phyloP scores from a whole-genome alignment of 257 asterid species.

The Misopates orontium region DNA sequence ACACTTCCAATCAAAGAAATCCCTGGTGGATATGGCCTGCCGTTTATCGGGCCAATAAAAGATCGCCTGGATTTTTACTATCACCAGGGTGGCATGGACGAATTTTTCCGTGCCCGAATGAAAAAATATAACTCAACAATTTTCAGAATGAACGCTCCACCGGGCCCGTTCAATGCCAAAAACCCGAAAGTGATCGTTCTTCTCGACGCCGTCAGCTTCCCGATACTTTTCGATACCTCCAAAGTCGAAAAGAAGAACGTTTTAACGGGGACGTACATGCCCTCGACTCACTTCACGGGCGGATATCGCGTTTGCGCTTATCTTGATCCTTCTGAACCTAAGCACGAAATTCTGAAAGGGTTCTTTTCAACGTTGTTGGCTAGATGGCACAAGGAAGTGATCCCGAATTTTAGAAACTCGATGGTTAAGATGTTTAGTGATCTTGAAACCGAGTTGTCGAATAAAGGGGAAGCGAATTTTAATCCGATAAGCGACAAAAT shows the following conservation, averaged over 20 bases:
- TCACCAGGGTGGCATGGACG: conserved; percentile 49
- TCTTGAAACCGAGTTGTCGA: conserved; percentile 30
- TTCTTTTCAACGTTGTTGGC: conserved; percentile 9
- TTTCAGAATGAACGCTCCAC: conserved; percentile 49
- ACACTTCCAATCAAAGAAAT: conserved; percentile 46
- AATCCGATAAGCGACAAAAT: conserved; percentile 30
- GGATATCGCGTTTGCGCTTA: conserved; percentile 41
- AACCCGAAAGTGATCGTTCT: conserved; percentile 39
- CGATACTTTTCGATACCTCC: conserved; percentile 31
- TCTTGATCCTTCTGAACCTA: conserved; percentile 45
- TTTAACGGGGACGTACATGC: conserved; percentile 39
- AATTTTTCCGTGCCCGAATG: conserved; percentile 44
- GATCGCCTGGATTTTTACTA: conserved; percentile 51
- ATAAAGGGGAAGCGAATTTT: conserved; percentile 26
- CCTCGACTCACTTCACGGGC: conserved; percentile 38
- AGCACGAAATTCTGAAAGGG: conserved; percentile 29
- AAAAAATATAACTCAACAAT: conserved; percentile 52
- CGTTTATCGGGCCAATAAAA: conserved; percentile 46
- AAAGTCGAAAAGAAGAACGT: conserved; percentile 38
- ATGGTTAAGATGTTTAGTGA: conserved; percentile 19
- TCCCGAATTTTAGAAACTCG: conserved; percentile 30
- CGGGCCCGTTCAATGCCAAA: conserved; percentile 54
- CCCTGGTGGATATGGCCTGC: conserved; percentile 50
- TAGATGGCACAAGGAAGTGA: conserved; percentile 12
- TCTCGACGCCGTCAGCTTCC: conserved; percentile 38